phyloP scores from a whole-genome alignment of 2,329 filamentous ascomycete species.

The Colletotrichum sp. region DNA sequence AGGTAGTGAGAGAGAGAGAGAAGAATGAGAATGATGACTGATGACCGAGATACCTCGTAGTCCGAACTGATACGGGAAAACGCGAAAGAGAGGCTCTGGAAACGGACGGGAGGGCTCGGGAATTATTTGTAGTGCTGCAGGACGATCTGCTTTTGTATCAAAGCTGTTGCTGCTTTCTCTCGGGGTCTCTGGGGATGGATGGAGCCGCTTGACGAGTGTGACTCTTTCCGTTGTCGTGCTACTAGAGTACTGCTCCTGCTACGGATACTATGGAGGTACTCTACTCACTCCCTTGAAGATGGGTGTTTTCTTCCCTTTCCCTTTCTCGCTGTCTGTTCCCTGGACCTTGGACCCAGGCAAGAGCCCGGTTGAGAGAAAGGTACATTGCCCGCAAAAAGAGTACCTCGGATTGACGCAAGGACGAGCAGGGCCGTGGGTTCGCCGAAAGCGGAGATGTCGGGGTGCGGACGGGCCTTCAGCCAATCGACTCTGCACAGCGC shows the following conservation, averaged over 20 bases:
- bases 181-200: background rate
- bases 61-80: background rate
- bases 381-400: background rate
- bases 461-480: conserved; percentile 12
- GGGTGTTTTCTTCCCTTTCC: background rate
- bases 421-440: conserved; percentile 15
- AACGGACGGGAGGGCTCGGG: background rate
- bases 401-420: conserved; percentile 17
- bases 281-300: conserved; percentile 12
- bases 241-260: background rate
- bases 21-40: background rate
- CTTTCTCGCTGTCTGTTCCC: background rate
- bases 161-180: background rate
- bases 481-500: conserved; percentile 4
- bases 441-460: conserved; percentile 29
- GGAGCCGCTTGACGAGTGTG: conserved; percentile 19
- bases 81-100: background rate
- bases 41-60: background rate
- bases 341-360: background rate
- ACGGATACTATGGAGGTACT: background rate
- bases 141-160: conserved; percentile 1
- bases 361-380: background rate
- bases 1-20: background rate
- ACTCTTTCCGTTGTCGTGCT: conserved; percentile 24
- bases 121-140: conserved; percentile 12